phyloP scores from a whole-genome alignment of 2,329 filamentous ascomycete species.

The Alternaria ventricosa region DNA sequence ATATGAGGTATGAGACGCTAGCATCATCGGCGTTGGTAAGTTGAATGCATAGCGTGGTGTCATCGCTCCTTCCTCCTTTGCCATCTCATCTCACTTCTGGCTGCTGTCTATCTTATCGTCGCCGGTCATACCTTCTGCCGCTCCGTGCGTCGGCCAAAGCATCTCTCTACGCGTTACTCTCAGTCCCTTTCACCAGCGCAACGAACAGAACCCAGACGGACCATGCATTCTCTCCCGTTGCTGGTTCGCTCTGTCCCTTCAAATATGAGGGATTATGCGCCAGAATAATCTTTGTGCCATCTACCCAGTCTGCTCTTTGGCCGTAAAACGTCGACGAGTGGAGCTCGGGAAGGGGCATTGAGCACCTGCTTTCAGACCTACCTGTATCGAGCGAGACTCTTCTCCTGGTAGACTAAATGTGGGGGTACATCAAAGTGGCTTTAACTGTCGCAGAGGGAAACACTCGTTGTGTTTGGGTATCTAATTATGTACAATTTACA shows the following conservation, averaged over 20 bases:
- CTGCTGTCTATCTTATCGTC: background rate
- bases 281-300: constrained; percentile 28
- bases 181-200: constrained; percentile 29
- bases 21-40: constrained; percentile 21
- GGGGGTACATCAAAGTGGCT: constrained; percentile 28
- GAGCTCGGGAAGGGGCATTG: constrained; percentile 20
- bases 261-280: constrained; percentile 19
- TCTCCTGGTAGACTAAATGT: constrained; percentile 46
- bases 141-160: background rate
- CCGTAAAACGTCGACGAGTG: background rate
- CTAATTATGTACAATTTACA: background rate
- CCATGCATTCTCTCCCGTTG: constrained; percentile 25
- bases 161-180: background rate
- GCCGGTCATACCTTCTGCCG: background rate
- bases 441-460: background rate
- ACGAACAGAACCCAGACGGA: constrained; percentile 39
- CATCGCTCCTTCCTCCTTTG: constrained; percentile 6
- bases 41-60: constrained; percentile 18
- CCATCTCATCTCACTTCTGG: background rate
- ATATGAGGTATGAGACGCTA: constrained; percentile 15
- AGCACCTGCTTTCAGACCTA: constrained; percentile 43
- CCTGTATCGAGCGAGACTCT: constrained; percentile 39
- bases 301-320: constrained; percentile 9
- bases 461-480: background rate
- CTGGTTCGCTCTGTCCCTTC: constrained; percentile 30